These are phyloP conservation scores for Aspergillus bridgeri DNA, from an alignment of 495 filamentous ascomycete genomes.

Conservation along the genomic window DNA sequence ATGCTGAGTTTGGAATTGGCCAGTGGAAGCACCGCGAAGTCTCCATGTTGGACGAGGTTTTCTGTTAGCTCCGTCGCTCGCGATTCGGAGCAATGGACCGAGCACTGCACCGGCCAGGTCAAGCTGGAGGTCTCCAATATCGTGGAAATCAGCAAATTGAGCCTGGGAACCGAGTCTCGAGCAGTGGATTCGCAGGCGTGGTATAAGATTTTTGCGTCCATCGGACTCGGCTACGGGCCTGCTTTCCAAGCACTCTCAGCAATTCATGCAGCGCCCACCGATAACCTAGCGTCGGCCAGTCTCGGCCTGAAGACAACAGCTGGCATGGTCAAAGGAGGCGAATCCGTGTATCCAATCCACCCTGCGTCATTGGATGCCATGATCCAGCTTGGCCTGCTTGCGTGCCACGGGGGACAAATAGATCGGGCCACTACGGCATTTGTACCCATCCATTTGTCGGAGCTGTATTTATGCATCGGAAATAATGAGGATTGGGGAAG, in stretches of 20 bases:
- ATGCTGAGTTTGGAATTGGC: not conserved
- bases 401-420: not conserved
- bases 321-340: not conserved
- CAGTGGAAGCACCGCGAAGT: not conserved
- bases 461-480: not conserved
- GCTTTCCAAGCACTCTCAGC: not conserved
- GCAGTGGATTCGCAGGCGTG: not conserved
- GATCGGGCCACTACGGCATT: not conserved
- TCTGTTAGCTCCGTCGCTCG: not conserved
- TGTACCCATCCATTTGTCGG: not conserved
- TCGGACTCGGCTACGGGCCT: not conserved
- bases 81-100: not conserved
- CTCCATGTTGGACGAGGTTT: not conserved
- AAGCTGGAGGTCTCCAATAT: not conserved
- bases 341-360: not conserved
- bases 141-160: not conserved
- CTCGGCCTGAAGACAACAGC: not conserved
- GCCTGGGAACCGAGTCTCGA: not conserved
- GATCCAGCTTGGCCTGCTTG: not conserved
- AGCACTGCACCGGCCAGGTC: not conserved
- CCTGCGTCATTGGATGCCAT: not conserved
- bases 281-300: not conserved
- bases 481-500: not conserved
- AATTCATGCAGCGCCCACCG: not conserved
- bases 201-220: not conserved